phyloP scores from a whole-genome alignment of 164 flowering plant species.

The Saururus chinensis region DNA sequence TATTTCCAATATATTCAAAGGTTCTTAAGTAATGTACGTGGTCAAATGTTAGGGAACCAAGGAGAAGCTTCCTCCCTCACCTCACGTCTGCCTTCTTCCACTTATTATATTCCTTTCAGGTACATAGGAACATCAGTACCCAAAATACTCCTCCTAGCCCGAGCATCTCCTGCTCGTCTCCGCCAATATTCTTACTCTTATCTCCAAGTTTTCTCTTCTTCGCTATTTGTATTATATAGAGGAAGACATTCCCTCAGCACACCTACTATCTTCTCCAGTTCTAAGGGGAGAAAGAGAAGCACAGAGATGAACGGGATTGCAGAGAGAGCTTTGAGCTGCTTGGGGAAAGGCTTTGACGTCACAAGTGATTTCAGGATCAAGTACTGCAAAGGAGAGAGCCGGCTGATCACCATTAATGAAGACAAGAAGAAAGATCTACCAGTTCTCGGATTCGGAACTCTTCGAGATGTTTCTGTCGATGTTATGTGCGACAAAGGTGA shows the following conservation, averaged over 20 bases:
- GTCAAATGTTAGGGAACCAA: not conserved
- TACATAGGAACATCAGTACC: no score
- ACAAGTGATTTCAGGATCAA: conserved; percentile 70
- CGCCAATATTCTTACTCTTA: not conserved
- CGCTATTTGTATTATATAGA: no score
- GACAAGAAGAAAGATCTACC: conserved; percentile 23
- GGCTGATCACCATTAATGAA: conserved; percentile 50
- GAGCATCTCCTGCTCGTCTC: not conserved
- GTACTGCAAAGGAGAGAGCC: conserved; percentile 54
- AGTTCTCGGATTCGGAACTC: conserved; percentile 44
- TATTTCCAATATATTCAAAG: no score
- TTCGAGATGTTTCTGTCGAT: conserved; percentile 40
- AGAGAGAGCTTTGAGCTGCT: conserved; percentile 42
- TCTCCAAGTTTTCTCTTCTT: not conserved
- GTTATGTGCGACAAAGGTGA: conserved; percentile 83
- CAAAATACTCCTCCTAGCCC: not conserved
- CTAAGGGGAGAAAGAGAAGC: not conserved
- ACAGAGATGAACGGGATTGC: conserved; percentile 21
- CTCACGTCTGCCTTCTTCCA: not conserved
- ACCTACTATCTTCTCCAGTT: not conserved
- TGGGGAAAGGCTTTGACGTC: conserved; percentile 77
- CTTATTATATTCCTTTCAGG: not conserved
- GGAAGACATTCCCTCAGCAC: no score
- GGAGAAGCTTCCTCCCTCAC: not conserved
- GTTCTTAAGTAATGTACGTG: not conserved